Evolutionary conservation across 768 basidiomycete species (phyloP), one percentile per base, ranked within the genome.

Genomic region (Melanogaster broomeanus): DNA sequence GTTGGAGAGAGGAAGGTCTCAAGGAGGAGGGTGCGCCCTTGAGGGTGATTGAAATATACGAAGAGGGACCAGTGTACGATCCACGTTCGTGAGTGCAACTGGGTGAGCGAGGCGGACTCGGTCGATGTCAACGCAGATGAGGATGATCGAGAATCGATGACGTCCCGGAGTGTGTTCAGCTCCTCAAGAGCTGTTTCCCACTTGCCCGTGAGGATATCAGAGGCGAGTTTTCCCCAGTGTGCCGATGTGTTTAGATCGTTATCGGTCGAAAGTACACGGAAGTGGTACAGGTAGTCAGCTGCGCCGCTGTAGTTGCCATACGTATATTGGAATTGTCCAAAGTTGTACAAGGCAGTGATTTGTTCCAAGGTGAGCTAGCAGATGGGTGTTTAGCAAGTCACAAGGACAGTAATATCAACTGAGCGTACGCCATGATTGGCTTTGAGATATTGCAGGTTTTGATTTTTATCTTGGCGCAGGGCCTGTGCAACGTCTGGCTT

Each of bases 241-340:
- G 96, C 93, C 5, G 97, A 98, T 33, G 92, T 88, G 73, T 91
- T 94, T 66, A 96, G 88, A 45, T 95, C 90, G 51, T 81, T 79
- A 68, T 96, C 92, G 50, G 94, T 97, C 42, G 95, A 96, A 54
- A 99, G 86, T 21, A 98, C 88, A 49, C 95, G 92, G 80, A 98
- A 99, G 68, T 98, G 96, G 78, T 98, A 98, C 49, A 99, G 80
- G 74, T 97, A 98, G 72, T 98, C 93, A 42, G 95, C 94, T 15
- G 97, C 94, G 43, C 91, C 91, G 61, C 86, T 88, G 77, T 99
- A 99, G 71, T 93, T 93, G 39, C 97, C 97, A 69, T 92, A 92
- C n/a, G 96, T 91, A 74, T 93, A 99, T 74, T 97, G 95, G 77
- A 95, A 98, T 66, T 98, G 90, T 48, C 97, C 97, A 73, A 96